Evolutionary conservation across 768 basidiomycete genomes (phyloP), one percentile per base, ranked within the genome.

Genomic region (Thelephora ganbajun): DNA sequence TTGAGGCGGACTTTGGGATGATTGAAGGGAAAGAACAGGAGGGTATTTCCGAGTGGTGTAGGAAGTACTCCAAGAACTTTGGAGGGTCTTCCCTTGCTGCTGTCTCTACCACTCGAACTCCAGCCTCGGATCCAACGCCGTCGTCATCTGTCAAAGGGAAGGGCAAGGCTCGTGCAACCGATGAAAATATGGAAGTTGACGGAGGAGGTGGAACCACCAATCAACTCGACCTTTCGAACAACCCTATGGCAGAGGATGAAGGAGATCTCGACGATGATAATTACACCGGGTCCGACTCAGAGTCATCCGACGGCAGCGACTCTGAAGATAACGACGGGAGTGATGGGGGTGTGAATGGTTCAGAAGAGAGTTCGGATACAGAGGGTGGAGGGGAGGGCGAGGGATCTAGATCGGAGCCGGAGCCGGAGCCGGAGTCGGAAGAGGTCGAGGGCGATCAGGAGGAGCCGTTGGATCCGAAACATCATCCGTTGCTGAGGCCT

Each of bases 21-120:
- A 70, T 88, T 3, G 85, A 88, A 51, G 76, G 74, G 22, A 69
- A 67, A 53, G 83, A 87, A 57, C 73, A 78, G 54, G 76, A 78
- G 34, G 71, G 73, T 19, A 78, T 88, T 44, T 64, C 68, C 33
- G 68, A 70, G 26, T 88, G 86, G 86, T 72, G 77, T n/a, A 64
- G 74, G 41, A 63, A 66, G 45, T 69, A 77, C 46, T 69, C 73
- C 19, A 68, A 73, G 53, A 50, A 72, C 16, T 82, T 87, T 61
- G 81, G 81, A 7, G 63, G 56, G 44, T 30, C 26, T 30, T 30
- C 11, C n/a, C 4, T 13, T 0, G 37, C 44, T 0, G 20, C 45
- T 36, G 2, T 6, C 26, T 30, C 26, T 9, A 9, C 26, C 9
- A 30, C 26, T 30, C 26, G 49, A 6, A 19, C 50, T 9, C 43